Base-by-base conservation (phyloP, 352 stramenopile genomes). In the Aphanomyces euteiches region DNA sequence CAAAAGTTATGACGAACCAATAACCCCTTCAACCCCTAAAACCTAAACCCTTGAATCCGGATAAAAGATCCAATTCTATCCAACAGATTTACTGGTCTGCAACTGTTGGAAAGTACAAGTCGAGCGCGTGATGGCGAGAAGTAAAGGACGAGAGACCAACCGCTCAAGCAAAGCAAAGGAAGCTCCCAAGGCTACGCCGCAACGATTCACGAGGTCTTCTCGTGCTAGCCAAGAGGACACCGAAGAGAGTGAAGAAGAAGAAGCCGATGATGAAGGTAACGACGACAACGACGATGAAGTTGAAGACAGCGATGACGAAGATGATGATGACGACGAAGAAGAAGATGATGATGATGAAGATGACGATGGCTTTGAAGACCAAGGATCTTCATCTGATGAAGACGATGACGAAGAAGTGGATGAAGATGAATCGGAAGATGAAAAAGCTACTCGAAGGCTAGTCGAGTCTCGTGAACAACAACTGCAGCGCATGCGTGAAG, bases 361-460 rank as follows among this genome's bases (percentile, higher is more conserved):
- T 47, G 83, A 91, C 50, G 86, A 90, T 67, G 81, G 78, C 36
- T 94, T 94, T 54, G 86, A 94, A 71, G 86, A 96, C 65, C 87
- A 96, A 73, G 86, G 86, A 45, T 94, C 86, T 41, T 95, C 87
- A 5, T 92, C 84, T 0, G 85, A 90, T 40, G 68, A 79, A 36
- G 56, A 78, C 50, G 84, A 94, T 2, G 81, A 84, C 37, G 82
- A 78, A 21, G 83, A 77, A 8, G 78, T 78, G 5, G 88, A 85
- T 12, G 75, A 74, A 0, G 82, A 78, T 13, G 90, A 90, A 38
- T 85, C 87, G 17, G 84, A 92, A 5, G 85, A 90, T n/a, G 89
- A 96, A 71, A 88, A 87, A 69, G 88, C 94, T 72, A 84, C 81
- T n/a, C 84, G 84, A 47, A 77, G 74, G 60, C 90, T 93, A 60